phyloP scores from a whole-genome alignment of 176 grass and related monocot genomes.

The Carex parvula region DNA sequence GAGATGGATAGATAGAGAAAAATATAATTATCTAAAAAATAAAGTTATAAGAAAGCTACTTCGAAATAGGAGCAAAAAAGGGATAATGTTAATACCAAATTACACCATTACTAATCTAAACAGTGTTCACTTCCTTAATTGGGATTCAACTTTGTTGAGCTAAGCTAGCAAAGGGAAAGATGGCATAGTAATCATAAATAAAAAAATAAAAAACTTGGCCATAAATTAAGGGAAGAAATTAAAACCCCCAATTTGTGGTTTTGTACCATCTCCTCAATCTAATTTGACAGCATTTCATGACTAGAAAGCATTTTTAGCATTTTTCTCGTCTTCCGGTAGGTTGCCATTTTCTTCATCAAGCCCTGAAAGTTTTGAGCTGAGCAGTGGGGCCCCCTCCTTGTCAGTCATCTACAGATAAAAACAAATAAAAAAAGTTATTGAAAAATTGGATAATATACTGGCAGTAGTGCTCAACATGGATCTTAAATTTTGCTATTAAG shows the following conservation, averaged over 20 bases:
- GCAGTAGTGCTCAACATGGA: background rate
- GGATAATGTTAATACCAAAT: slow-evolving; percentile 5
- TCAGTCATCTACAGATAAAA: background rate
- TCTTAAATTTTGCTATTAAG: background rate
- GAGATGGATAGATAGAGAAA: no score
- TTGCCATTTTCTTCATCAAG: slow-evolving; percentile 14
- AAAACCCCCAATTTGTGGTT: background rate
- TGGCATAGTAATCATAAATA: slow-evolving; percentile 3
- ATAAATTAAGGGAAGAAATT: slow-evolving; percentile 16
- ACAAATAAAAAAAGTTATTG: background rate
- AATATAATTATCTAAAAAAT: no score
- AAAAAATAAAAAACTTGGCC: background rate
- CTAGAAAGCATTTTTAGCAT: background rate
- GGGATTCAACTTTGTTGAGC: slow-evolving; percentile 5
- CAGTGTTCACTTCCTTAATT: background rate
- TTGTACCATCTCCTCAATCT: background rate
- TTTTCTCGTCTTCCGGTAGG: background rate
- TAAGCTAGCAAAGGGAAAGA: slow-evolving; percentile 1
- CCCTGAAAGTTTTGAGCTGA: slow-evolving; percentile 7
- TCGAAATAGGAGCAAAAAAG: background rate
- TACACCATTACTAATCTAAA: slow-evolving; percentile 9
- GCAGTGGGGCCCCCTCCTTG: slow-evolving; percentile 11
- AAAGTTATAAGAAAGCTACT: background rate
- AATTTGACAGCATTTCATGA: background rate
- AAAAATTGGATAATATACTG: background rate